phyloP scores from a whole-genome alignment of 768 basidiomycete species.

The Mrakia gelida region DNA sequence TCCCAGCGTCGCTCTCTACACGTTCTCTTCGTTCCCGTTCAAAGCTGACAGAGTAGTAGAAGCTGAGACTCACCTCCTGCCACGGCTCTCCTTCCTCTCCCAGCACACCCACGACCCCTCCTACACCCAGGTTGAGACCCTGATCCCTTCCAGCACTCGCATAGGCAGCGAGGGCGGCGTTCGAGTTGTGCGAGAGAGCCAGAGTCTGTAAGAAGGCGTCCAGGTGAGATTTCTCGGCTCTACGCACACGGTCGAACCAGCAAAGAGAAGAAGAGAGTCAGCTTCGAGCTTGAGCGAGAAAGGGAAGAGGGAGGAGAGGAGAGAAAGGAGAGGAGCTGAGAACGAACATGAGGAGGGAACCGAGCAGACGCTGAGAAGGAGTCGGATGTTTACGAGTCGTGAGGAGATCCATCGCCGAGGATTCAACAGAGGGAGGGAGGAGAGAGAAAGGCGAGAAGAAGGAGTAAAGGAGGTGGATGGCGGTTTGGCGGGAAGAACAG shows the following conservation, averaged over 20 bases:
- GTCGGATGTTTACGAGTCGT: conserved; percentile 17
- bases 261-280: neutral
- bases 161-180: conserved; percentile 30
- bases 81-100: conserved; percentile 28
- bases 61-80: conserved; percentile 18
- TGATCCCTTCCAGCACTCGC: conserved; percentile 29
- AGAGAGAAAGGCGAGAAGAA: neutral
- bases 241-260: neutral
- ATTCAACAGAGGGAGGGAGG: neutral
- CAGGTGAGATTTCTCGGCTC: conserved; percentile 31
- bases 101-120: conserved; percentile 29
- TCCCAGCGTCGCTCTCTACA: neutral
- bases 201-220: conserved; percentile 27
- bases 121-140: conserved; percentile 17
- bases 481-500: neutral
- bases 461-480: neutral
- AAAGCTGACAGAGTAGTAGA: neutral
- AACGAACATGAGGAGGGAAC: conserved; percentile 21
- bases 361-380: conserved; percentile 26
- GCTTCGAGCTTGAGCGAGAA: neutral
- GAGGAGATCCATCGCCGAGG: conserved; percentile 16
- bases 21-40: neutral
- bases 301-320: neutral
- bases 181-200: conserved; percentile 26
- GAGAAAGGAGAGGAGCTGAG: neutral